Evolutionary conservation across 1,139 yeast species (phyloP), one percentile per base, ranked within the genome.

Genomic region (Kodamaea derodonti): DNA sequence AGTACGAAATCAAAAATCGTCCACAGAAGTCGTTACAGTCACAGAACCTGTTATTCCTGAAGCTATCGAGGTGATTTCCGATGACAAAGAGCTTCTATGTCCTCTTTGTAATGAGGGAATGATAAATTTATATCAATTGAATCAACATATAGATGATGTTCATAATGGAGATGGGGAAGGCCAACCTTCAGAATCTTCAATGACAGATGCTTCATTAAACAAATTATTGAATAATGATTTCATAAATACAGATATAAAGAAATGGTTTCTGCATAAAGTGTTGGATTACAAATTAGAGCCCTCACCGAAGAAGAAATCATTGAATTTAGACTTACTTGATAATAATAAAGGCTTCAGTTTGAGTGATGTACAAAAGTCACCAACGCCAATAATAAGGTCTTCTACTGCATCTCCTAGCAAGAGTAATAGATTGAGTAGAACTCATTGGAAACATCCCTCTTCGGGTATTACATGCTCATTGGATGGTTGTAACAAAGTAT

Each of bases 71-170:
- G n/a, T n/a, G n/a, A n/a, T n/a, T n/a, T n/a, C n/a, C 11, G 27
- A 14, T 12, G 12, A 12, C 9, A 27, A 31, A 8, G 34, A 30
- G 15, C 24, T 40, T 22, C 20, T 33, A 15, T 86, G 95, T 49
- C 95, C 95, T 1, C 80, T 85, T 3, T 86, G 95, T 52, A 56
- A 64, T 15, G 84, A 78, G 42, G 41, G 61, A 1, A 79, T 83
- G 83, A 58, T 75, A 6, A 69, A 75, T 10, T 58, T 84, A 30
- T 44, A 53, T 14, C 83, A 78, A 41, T 62, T 86, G 41, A 84
- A 84, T 52, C 68, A 71, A 30, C 95, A 87, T 52, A 60, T 87
- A 20, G 95, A 86, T 51, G 84, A 75, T 39, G 72, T 58, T 4
- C 96, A 86, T 54, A 36, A 40, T 32, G 16, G 13, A 11, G 25